Percentiles rank a stretch among this genome's conserved stretches.
Evolutionary conservation across 179 eudicot genomes (phyloP).

Genomic region (Beta corolliflora): DNA sequence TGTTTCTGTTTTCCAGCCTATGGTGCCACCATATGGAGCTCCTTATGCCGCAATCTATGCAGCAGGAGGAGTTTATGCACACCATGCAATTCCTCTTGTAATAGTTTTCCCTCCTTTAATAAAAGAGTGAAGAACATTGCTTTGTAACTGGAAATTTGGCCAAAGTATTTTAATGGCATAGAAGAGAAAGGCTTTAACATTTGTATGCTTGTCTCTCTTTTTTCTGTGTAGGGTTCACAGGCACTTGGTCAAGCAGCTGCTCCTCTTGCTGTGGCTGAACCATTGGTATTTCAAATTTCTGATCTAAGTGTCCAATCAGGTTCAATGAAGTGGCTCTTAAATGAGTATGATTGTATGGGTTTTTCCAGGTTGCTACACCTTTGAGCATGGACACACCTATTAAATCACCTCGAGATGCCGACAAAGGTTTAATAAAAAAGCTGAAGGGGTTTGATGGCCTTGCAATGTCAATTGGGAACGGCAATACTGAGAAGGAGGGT

Average conservation of each 20-base stretch:
- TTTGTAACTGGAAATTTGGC: neutral
- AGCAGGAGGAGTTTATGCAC: slow-evolving; percentile 88
- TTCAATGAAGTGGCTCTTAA: neutral
- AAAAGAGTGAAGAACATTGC: neutral
- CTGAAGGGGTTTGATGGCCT: slow-evolving; percentile 86
- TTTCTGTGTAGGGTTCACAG: slow-evolving; percentile 33
- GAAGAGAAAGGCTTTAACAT: slow-evolving; percentile 7
- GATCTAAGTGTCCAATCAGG: neutral
- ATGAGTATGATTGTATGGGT: neutral
- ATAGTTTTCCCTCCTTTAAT: slow-evolving; percentile 20
- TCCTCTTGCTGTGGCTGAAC: slow-evolving; percentile 29
- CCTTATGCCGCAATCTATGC: slow-evolving; percentile 92
- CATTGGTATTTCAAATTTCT: slow-evolving; percentile 23
- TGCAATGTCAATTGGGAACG: slow-evolving; percentile 88
- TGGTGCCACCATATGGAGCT: slow-evolving; percentile 90
- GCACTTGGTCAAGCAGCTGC: slow-evolving; percentile 31
- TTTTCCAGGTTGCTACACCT: slow-evolving; percentile 57
- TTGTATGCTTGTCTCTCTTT: slow-evolving; percentile 7
- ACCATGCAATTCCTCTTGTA: slow-evolving; percentile 75
- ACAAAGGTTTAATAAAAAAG: slow-evolving; percentile 67
- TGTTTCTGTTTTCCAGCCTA: slow-evolving; percentile 46
- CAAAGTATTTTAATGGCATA: neutral
- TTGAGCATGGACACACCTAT: slow-evolving; percentile 64
- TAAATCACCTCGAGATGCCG: slow-evolving; percentile 68
- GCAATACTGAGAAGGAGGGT: slow-evolving; percentile 54